phyloP scores from a whole-genome alignment of 1,284 basidiomycete species.

The Sutorius eximius region DNA sequence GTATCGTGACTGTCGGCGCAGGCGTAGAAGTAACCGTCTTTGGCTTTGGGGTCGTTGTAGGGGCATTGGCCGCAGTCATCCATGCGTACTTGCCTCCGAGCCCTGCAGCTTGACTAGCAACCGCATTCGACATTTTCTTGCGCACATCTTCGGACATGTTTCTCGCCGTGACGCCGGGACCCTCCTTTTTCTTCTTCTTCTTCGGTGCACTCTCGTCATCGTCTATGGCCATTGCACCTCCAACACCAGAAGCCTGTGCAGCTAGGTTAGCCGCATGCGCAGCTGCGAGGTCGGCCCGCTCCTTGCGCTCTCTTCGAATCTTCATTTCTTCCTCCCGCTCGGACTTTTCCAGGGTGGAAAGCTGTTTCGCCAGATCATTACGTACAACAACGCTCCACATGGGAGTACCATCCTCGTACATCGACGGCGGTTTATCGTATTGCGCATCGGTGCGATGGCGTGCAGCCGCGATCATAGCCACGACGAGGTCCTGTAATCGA shows the following conservation, averaged over 20 bases:
- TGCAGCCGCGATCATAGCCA: conserved; percentile 68
- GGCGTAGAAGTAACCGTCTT: conserved; percentile 36
- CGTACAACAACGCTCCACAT: conserved; percentile 80
- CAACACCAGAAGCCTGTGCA: conserved; percentile 48
- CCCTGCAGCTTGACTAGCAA: conserved; percentile 84
- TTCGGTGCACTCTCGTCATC: conserved; percentile 56
- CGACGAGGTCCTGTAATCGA: conserved; percentile 70
- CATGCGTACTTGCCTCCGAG: conserved; percentile 78
- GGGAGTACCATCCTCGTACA: conserved; percentile 62
- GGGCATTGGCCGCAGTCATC: conserved; percentile 69
- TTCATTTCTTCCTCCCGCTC: conserved; percentile 81
- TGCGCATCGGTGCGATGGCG: conserved; percentile 70
- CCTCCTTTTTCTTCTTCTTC: conserved; percentile 83
- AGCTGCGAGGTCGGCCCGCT: conserved; percentile 66
- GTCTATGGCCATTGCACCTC: conserved; percentile 31
- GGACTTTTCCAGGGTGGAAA: conserved; percentile 68
- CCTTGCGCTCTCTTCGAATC: conserved; percentile 70
- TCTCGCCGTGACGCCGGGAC: conserved; percentile 76
- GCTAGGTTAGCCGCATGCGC: conserved; percentile 62
- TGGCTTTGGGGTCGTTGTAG: conserved; percentile 48
- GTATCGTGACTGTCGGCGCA: conserved; percentile 23
- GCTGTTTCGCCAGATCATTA: conserved; percentile 73
- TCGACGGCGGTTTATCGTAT: conserved; percentile 63
- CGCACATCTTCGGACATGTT: conserved; percentile 88
- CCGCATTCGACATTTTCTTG: conserved; percentile 87